Base-by-base conservation (phyloP, 2,329 filamentous ascomycete species). In the Clarireedia homoeocarpa region DNA sequence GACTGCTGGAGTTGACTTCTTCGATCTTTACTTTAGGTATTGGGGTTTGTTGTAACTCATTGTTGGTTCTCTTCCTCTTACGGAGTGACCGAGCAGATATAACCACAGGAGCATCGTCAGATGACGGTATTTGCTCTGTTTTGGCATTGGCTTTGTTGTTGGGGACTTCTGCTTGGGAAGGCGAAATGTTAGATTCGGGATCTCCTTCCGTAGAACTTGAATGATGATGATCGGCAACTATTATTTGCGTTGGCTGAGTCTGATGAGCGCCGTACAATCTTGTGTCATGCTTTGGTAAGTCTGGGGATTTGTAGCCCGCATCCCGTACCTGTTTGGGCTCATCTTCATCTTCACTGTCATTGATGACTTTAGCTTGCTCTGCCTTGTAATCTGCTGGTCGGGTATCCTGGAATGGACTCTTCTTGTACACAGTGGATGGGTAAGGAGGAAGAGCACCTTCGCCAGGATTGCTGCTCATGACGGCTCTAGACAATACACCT, bases 1-100 rank as follows among this genome's bases (percentile, higher is more conserved):
- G 68, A 51, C 67, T 69, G 48, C 67, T 69, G 23, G 57, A 55
- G 9, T 10, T n/a, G 24, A 64, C 55, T 0, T 36, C 36, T 48
- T 70, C 68, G 34, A 58, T 30, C 40, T 70, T 70, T 12, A 69
- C 50, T 50, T 62, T 64, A 5, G 61, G 39, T 40, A 46, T 24
- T 36, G 55, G 51, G 3, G 48, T 59, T n/a, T 12, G 38, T 17
- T 61, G 36, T 20, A 15, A 9, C 5, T 47, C 15, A n/a, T 61
- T 55, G 6, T 59, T 24, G 4, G 36, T 52, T 5, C 26, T 51
- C 53, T 65, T 67, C 15, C 65, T 60, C 50, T 68, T 70, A n/a
- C 59, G 63, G 5, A 68, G 55, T 15, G 55, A 55, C 27, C 63
- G 56, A 14, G 62, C 50, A 17, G 58, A 66, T 14, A 69, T 40